Evolutionary conservation across 768 basidiomycete species (phyloP), one percentile per base, ranked within the genome.

Genomic region (Boletus bicolor): DNA sequence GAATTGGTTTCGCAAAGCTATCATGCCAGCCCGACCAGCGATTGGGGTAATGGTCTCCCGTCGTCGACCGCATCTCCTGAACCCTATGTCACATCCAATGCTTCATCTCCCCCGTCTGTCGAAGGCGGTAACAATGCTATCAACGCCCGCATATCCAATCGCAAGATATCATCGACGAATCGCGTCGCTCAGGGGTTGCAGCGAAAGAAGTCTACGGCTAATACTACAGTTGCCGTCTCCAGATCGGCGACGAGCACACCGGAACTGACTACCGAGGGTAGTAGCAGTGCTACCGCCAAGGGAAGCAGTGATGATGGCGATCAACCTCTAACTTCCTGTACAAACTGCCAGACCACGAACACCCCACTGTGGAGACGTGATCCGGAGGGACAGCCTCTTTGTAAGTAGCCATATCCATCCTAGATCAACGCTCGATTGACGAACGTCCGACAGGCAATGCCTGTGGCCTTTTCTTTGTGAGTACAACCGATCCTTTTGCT

Each of bases 281-380:
- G 68, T 51, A 68, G 65, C 54, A 64, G 61, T 58, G 64, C 54
- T 49, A 66, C 61, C 53, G 65, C 62, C 53, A 79, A 77, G 60
- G 76, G 75, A 26, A 75, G 69, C 42, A 77, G 77, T 46, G 91
- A 87, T 57, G 87, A 89, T 53, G 82, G 79, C 49, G 89, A 91
- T 44, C 78, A 81, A 54, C 68, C 83, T 7, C 91, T 87, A 9
- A 97, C 93, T 2, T 76, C 90, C 30, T 98, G 95, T 71, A 93
- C 91, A 7, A 98, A 98, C 68, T 98, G 95, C 72, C 87, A 91
- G 64, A 98, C 95, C 53, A 95, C 91, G 12, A 97, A 93, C 68
- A 98, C 95, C 38, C 93, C 93, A 9, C 75, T 96, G 44, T 96
- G 93, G 93, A 81, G 93, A 70, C 77, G 93, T 58, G 92, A 96